phyloP scores from a whole-genome alignment of 768 basidiomycete species.

The Boletus subcaerulescens region DNA sequence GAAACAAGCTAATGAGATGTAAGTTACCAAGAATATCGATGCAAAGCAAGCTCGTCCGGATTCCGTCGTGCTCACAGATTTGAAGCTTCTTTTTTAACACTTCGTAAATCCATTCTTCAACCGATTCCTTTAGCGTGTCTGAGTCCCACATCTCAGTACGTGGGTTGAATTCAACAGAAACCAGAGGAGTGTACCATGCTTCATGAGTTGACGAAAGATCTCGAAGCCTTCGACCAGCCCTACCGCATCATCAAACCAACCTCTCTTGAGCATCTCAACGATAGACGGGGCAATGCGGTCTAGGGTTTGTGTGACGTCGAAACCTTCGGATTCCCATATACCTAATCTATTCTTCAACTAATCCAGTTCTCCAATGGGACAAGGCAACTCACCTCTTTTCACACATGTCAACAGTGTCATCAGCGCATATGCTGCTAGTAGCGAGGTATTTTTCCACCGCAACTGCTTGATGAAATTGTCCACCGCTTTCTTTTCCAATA shows the following conservation, averaged over 20 bases:
- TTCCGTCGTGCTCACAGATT: not conserved
- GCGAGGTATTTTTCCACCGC: no score
- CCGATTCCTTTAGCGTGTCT: not conserved
- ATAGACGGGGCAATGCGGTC: not conserved
- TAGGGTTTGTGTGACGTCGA: not conserved
- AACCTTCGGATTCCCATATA: not conserved
- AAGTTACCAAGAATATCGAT: slow-evolving; percentile 1
- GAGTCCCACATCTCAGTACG: not conserved
- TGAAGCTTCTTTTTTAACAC: not conserved
- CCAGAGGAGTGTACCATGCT: not conserved
- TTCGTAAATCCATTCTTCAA: not conserved
- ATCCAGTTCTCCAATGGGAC: not conserved
- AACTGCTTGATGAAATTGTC: no score
- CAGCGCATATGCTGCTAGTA: no score
- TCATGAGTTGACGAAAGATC: not conserved
- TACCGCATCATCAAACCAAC: slow-evolving; percentile 4
- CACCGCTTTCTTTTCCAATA: no score
- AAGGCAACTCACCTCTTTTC: no score
- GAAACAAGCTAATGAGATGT: not conserved
- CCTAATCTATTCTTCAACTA: not conserved
- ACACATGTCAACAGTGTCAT: no score
- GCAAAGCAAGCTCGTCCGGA: not conserved
- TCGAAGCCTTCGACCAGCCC: slow-evolving; percentile 1
- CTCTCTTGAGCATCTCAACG: not conserved
- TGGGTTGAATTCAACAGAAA: not conserved